phyloP scores from a whole-genome alignment of 2,329 filamentous ascomycete species.

The Diplodia sapinea region DNA sequence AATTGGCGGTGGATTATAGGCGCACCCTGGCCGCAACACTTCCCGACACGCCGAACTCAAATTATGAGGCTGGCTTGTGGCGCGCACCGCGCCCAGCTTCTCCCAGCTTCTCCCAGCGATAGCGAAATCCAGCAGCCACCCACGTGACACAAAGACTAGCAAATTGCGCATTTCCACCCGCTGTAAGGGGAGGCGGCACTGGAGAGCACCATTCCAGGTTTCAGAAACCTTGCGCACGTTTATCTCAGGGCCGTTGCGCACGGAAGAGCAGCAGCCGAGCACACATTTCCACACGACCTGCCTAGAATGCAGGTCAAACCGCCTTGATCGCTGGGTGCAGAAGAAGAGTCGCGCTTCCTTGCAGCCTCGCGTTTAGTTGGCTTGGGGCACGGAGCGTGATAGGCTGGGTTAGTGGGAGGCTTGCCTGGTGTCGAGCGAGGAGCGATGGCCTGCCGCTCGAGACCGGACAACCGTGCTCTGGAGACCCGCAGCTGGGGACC shows the following conservation, averaged over 20 bases:
- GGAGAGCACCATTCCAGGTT: conserved; percentile 19
- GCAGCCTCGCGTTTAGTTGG: conserved; percentile 18
- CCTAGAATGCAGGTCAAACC: conserved; percentile 7
- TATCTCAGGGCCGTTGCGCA: conserved; percentile 19
- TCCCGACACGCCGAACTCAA: conserved; percentile 3
- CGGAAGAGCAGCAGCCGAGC: conserved; percentile 3
- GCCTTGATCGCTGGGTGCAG: conserved; percentile 17
- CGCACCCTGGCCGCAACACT: conserved; percentile 3
- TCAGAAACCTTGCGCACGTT: conserved; percentile 24
- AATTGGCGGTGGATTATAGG: conserved; percentile 10
- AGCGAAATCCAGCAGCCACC: conserved; percentile 4
- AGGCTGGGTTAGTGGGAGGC: conserved; percentile 19
- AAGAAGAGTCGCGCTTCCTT: conserved; percentile 15
- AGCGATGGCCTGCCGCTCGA: conserved; percentile 23
- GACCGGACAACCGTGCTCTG: conserved; percentile 8
- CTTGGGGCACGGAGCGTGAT: conserved; percentile 8
- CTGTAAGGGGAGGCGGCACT: conserved; percentile 20
- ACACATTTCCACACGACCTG: neutral
- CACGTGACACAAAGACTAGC: conserved; percentile 19
- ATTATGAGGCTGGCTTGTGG: conserved; percentile 28
- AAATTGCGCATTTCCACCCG: conserved; percentile 28
- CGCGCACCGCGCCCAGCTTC: conserved; percentile 16
- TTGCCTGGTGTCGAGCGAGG: conserved; percentile 19
- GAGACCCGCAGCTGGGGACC: conserved; percentile 24
- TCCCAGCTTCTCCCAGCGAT: conserved; percentile 11